phyloP scores from a whole-genome alignment of 2,329 filamentous ascomycete genomes.

The Diaporthe sp. region DNA sequence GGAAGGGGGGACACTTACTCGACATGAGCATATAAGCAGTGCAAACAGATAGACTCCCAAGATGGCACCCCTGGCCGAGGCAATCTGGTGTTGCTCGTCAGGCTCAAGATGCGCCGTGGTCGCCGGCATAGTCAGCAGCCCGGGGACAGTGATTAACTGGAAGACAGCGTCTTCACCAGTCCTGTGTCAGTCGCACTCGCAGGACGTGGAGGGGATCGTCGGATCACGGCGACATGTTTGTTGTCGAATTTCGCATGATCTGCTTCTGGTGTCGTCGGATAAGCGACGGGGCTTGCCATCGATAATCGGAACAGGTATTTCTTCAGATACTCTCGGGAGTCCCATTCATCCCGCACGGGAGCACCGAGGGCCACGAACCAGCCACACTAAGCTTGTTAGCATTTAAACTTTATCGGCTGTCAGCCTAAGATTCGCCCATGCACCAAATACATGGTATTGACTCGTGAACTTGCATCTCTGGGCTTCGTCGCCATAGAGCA shows the following conservation, averaged over 20 bases:
- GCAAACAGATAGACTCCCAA: slow-evolving; percentile 1
- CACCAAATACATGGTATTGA: not conserved
- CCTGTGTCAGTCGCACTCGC: not conserved
- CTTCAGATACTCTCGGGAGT: not conserved
- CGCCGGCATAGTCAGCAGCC: not conserved
- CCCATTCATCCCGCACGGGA: not conserved
- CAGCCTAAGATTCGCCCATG: not conserved
- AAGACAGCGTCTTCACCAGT: not conserved
- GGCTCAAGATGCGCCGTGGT: slow-evolving; percentile 13
- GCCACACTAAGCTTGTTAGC: not conserved
- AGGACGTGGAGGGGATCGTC: not conserved
- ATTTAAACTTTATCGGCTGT: slow-evolving; percentile 5
- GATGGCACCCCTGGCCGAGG: slow-evolving; percentile 2
- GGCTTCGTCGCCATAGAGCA: not conserved
- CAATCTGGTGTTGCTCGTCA: slow-evolving; percentile 1
- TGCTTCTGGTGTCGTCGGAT: not conserved
- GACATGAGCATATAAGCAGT: not conserved
- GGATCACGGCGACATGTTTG: not conserved
- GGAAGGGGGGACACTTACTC: not conserved
- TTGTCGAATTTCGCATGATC: not conserved
- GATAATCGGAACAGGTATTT: not conserved
- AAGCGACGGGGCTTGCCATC: not conserved
- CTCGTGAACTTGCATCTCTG: not conserved
- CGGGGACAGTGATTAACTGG: no score
- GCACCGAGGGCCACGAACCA: not conserved